A percentile compares a stretch with the other conserved stretches of the same genome.
Conservation (phyloP, 2,329 filamentous ascomycete species). For the Penicillium sp. region DNA sequence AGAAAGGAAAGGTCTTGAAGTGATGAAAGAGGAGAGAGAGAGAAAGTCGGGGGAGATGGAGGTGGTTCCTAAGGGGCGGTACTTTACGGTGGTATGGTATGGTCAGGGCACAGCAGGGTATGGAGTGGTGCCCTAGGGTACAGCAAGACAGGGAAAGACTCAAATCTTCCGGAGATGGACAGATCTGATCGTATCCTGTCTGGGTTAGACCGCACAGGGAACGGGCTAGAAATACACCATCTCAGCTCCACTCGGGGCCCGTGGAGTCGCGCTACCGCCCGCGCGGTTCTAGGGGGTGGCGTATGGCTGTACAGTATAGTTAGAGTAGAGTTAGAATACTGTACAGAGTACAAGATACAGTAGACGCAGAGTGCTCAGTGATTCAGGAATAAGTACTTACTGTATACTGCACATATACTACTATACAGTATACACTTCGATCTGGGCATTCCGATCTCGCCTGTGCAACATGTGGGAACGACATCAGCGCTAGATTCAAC, state of each 20-base stretch:
- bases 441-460: background rate
- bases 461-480: background rate
- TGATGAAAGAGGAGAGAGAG: slow-evolving; percentile 18
- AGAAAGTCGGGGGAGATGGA: slow-evolving; percentile 22
- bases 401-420: background rate
- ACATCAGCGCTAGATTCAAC: slow-evolving; percentile 15
- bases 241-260: slow-evolving; percentile 9
- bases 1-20: slow-evolving; percentile 9
- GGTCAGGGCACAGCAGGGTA: no score
- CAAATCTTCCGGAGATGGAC: background rate
- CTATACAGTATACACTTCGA: no score
- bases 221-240: slow-evolving; percentile 11
- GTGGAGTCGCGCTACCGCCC: slow-evolving; percentile 29
- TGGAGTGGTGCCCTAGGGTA: no score
- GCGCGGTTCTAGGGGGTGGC: slow-evolving; percentile 40
- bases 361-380: no score
- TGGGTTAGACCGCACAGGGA: background rate
- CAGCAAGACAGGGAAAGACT: no score
- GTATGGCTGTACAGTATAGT: slow-evolving; percentile 15
- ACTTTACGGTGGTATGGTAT: no score
- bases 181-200: slow-evolving; percentile 6
- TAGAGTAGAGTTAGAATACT: background rate
- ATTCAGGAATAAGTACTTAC: no score
- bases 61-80: background rate
- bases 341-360: background rate